Evolutionary conservation across 305 asterid species (phyloP).

Genomic region (Fraxinus nigra): DNA sequence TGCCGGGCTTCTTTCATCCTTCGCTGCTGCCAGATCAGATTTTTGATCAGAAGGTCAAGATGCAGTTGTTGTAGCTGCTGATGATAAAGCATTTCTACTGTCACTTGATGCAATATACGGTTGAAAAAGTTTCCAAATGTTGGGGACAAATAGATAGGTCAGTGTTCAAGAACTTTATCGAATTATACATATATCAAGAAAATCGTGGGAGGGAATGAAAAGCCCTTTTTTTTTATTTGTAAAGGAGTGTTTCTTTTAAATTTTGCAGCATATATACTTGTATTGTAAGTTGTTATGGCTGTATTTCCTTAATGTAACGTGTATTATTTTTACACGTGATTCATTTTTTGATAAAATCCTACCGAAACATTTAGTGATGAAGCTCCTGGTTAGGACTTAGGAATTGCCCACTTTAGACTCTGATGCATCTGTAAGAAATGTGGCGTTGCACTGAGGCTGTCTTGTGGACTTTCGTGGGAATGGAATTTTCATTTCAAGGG

Average conservation of each 20-base stretch:
- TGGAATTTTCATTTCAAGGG: background rate
- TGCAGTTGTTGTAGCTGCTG: background rate
- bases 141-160: background rate
- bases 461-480: background rate
- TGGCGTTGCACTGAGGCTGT: background rate
- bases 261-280: background rate
- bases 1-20: constrained; percentile 90
- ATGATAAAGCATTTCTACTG: background rate
- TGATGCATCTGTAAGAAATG: background rate
- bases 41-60: constrained; percentile 28
- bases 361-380: background rate
- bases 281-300: background rate
- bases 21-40: constrained; percentile 75
- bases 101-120: background rate
- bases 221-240: background rate
- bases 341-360: background rate
- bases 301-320: background rate
- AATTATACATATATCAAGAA: background rate
- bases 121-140: background rate
- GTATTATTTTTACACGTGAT: background rate
- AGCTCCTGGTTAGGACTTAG: background rate
- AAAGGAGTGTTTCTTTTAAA: background rate
- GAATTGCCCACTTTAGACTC: background rate
- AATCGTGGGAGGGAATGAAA: background rate
- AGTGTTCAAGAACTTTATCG: background rate